Evolutionary conservation across 106 monocot genomes (phyloP), one percentile per base, ranked within the genome.

Genomic region (Dendrobium huoshanense): DNA sequence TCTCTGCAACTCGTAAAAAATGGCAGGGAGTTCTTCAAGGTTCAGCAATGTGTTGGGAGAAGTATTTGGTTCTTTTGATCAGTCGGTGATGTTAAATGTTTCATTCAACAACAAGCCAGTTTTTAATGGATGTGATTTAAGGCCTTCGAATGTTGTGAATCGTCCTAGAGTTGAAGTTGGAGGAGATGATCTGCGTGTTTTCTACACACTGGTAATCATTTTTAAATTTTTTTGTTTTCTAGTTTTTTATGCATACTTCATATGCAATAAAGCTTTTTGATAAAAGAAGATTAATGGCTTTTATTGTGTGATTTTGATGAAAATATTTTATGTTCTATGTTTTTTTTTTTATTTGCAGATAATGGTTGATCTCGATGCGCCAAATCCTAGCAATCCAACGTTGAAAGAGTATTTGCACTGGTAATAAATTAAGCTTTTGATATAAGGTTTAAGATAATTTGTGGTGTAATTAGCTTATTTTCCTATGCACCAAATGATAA

Each of bases 311-410:
- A 51, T 15, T 51, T 51, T 51, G 10, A 51, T 51, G 45, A 51
- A 51, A 51, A 13, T 37, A 37, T 37, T 37, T 13, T 16, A 51
- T 13, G 15, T 51, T 3, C 2, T 13, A 13, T 1, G 10, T 51
- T 13, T 51, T 51, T 51, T 49, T 51, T 11, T 51, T 51, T 51
- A 70, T 42, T 13, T 61, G 44, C 59, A 89, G 89, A 75, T 86
- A 20, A 83, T 89, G 89, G 84, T 86, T 42, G 89, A 89, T 81
- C 86, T 86, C 4, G 89, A 89, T 82, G 86, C 89, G 9, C 89
- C 89, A 24, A 89, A 55, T 31, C 85, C 89, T 1, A 86, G 89
- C 72, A 75, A 89, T 43, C 84, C 86, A 48, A 79, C 55, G 29
- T 37, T 86, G 48, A 76, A 42, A 47, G 89, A 89, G 25, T 86